phyloP scores from a whole-genome alignment of 2,329 filamentous ascomycete genomes.

The Colletotrichum somersetense region DNA sequence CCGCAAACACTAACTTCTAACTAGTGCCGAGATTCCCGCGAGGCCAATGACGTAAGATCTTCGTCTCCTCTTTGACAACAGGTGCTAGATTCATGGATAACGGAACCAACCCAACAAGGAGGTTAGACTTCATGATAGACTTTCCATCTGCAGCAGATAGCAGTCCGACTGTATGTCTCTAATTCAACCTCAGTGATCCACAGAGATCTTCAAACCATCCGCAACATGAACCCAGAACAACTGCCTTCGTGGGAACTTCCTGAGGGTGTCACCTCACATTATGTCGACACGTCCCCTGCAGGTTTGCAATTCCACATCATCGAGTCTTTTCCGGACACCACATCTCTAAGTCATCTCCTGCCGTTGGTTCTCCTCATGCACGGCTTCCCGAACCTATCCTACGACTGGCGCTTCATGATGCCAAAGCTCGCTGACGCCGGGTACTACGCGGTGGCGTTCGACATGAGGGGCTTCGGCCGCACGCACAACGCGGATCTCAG shows the following conservation, averaged over 20 bases:
- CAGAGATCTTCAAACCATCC: not conserved
- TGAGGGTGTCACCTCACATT: constrained; percentile 65
- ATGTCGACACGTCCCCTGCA: constrained; percentile 62
- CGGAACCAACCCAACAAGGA: not conserved
- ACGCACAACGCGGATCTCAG: no score
- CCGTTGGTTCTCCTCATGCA: constrained; percentile 74
- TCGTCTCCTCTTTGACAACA: not conserved
- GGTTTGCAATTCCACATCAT: constrained; percentile 73
- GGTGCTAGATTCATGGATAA: not conserved
- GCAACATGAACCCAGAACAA: constrained; percentile 13
- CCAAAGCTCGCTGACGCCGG: constrained; percentile 68
- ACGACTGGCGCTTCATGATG: constrained; percentile 76
- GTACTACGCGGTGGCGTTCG: constrained; percentile 71
- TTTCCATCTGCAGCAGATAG: not conserved
- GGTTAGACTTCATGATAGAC: not conserved
- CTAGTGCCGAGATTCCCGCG: not conserved
- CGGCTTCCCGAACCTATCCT: constrained; percentile 77
- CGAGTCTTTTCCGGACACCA: constrained; percentile 58
- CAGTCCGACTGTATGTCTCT: no score
- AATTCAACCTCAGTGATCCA: no score
- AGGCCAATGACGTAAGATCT: constrained; percentile 1
- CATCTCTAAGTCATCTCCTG: constrained; percentile 44
- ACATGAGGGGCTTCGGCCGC: no score
- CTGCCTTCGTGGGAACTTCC: constrained; percentile 55
- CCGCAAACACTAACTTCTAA: not conserved